Evolutionary conservation across 257 asterid genomes (phyloP).

Genomic region (Thymus quinquecostatus): DNA sequence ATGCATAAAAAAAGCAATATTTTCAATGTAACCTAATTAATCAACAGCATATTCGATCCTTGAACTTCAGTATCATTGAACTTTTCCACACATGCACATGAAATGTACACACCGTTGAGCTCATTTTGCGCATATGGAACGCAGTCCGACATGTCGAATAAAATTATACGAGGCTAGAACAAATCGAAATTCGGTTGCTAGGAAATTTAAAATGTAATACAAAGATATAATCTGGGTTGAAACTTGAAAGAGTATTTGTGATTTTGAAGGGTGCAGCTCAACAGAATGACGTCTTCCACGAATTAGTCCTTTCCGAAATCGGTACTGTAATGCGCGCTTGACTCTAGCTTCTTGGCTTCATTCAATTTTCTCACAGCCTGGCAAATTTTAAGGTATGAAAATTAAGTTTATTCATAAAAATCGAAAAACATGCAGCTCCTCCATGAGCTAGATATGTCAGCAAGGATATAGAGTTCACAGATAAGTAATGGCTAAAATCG

Average conservation of each 20-base stretch:
- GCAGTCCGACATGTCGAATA: neutral
- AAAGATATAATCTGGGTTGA: constrained; percentile 17
- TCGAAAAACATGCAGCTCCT: neutral
- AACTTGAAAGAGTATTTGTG: neutral
- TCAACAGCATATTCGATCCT: neutral
- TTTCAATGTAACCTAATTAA: neutral
- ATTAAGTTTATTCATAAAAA: neutral
- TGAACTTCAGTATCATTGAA: neutral
- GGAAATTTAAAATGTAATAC: constrained; percentile 21
- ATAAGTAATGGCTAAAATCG: neutral
- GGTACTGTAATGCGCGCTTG: constrained; percentile 80
- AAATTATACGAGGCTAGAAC: neutral
- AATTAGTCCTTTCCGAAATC: constrained; percentile 84
- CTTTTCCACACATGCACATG: neutral
- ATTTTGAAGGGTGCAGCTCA: constrained; percentile 3
- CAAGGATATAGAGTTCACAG: neutral
- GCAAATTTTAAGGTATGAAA: constrained; percentile 8
- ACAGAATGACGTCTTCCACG: neutral
- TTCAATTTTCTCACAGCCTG: constrained; percentile 93
- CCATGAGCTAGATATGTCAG: neutral
- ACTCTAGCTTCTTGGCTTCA: constrained; percentile 95
- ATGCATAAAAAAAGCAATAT: neutral
- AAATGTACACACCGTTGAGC: constrained; percentile 10
- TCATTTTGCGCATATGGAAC: neutral
- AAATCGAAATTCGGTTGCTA: neutral